Evolutionary conservation across 1,139 yeast species (phyloP).

Genomic region (Sugiyamaella sp.): DNA sequence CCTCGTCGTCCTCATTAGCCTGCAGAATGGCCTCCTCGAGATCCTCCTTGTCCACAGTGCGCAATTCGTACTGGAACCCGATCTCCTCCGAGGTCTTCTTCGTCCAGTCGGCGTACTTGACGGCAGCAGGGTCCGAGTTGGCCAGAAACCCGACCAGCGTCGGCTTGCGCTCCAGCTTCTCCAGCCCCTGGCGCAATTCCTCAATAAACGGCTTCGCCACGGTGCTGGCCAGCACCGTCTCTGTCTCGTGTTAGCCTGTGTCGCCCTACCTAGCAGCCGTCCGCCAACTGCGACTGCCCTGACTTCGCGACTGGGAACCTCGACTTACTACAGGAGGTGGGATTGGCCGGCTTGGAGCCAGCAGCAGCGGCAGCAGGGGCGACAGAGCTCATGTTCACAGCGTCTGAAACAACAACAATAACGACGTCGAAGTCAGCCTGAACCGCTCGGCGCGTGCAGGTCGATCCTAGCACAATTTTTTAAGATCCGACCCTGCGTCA

Average conservation of each 20-base stretch:
- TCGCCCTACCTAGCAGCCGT: neutral
- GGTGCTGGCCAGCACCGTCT: constrained; percentile 84
- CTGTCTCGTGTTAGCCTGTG: constrained; percentile 36
- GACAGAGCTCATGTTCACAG: neutral
- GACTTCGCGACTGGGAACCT: neutral
- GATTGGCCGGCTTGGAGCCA: constrained; percentile 17
- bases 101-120: constrained; percentile 95
- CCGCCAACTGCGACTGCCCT: too few relatives aligned
- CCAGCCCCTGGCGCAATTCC: constrained; percentile 67
- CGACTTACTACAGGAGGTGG: constrained; percentile 27
- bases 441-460: neutral
- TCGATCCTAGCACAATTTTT: neutral
- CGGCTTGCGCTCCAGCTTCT: constrained; percentile 57
- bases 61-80: constrained; percentile 82
- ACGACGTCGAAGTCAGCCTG: neutral
- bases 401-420: neutral
- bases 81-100: constrained; percentile 83
- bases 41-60: constrained; percentile 74
- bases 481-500: neutral
- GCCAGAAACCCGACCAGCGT: constrained; percentile 89
- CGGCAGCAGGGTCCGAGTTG: constrained; percentile 92
- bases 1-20: constrained; percentile 75
- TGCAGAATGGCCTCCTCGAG: constrained; percentile 79
- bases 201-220: constrained; percentile 80
- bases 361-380: too few relatives aligned